phyloP scores from a whole-genome alignment of 768 basidiomycete genomes.

The Austroboletus eburneus region DNA sequence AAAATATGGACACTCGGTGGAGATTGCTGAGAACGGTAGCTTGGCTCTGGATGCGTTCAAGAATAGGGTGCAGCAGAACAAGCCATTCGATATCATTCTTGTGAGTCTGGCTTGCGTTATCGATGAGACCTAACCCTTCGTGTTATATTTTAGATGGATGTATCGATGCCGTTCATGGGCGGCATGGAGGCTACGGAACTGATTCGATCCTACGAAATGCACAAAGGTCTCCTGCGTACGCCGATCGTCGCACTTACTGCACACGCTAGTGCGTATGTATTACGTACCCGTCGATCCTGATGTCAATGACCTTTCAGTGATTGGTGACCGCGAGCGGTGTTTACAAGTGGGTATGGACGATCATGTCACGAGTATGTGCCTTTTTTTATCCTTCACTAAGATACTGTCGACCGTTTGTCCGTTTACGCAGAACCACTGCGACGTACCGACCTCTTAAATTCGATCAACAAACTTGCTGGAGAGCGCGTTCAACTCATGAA shows the following conservation, averaged over 20 bases:
- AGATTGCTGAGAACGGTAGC: conserved; percentile 96
- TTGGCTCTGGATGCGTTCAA: conserved; percentile 92
- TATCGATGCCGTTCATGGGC: conserved; percentile 98
- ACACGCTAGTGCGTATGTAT: conserved; percentile 76
- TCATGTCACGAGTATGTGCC: conserved; percentile 70
- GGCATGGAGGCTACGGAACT: conserved; percentile 96
- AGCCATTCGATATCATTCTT: conserved; percentile 88
- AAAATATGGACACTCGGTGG: conserved; percentile 91
- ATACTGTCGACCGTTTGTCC: neutral
- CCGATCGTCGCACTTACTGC: conserved; percentile 98
- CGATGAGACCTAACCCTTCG: conserved; percentile 1
- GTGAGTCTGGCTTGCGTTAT: conserved; percentile 41
- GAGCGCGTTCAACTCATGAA: conserved; percentile 44
- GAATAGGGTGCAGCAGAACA: conserved; percentile 59
- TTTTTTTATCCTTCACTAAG: neutral
- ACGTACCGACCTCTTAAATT: conserved; percentile 73
- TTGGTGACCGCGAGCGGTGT: conserved; percentile 77
- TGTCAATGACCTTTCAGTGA: conserved; percentile 51
- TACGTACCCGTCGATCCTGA: neutral
- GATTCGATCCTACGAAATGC: conserved; percentile 80
- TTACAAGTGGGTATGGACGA: conserved; percentile 80
- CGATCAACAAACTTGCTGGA: conserved; percentile 75
- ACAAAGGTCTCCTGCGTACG: conserved; percentile 62
- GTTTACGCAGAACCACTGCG: conserved; percentile 64
- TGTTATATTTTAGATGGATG: conserved; percentile 92